phyloP scores from a whole-genome alignment of 2,329 filamentous ascomycete genomes.

The Colletotrichum musicola region DNA sequence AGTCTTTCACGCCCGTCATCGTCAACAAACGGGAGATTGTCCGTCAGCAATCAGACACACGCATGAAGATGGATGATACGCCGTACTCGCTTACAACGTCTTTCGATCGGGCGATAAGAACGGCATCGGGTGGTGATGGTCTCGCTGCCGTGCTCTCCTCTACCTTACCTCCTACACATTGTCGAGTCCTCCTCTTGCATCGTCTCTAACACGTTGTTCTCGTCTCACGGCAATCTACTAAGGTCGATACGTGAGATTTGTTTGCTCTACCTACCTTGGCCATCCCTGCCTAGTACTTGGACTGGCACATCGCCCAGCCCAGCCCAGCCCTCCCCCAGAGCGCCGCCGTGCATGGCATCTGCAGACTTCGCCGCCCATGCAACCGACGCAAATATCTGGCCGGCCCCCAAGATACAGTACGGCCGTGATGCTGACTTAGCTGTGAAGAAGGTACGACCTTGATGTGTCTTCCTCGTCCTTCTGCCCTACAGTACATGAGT shows the following conservation, averaged over 20 bases:
- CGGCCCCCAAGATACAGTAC: not conserved
- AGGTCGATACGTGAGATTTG: not conserved
- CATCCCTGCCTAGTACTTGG: not conserved
- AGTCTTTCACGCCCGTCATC: no score
- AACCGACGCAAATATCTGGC: conserved; percentile 1
- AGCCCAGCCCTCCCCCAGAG: not conserved
- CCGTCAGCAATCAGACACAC: no score
- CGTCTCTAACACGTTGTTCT: not conserved
- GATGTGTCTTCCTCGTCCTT: not conserved
- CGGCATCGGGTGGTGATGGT: no score
- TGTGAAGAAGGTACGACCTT: not conserved
- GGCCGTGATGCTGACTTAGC: conserved; percentile 1
- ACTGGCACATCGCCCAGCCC: not conserved
- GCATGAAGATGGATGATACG: no score
- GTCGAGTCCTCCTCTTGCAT: not conserved
- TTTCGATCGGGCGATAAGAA: no score
- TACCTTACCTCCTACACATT: not conserved
- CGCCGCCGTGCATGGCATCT: conserved; percentile 4
- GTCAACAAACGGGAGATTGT: no score
- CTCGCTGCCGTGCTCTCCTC: not conserved
- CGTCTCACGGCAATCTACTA: not conserved
- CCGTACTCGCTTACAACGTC: no score
- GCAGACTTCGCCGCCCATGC: conserved; percentile 1
- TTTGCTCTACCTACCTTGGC: not conserved
- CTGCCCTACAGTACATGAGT: not conserved